phyloP scores from a whole-genome alignment of 2,329 filamentous ascomycete species.

The Xylaria sp. region DNA sequence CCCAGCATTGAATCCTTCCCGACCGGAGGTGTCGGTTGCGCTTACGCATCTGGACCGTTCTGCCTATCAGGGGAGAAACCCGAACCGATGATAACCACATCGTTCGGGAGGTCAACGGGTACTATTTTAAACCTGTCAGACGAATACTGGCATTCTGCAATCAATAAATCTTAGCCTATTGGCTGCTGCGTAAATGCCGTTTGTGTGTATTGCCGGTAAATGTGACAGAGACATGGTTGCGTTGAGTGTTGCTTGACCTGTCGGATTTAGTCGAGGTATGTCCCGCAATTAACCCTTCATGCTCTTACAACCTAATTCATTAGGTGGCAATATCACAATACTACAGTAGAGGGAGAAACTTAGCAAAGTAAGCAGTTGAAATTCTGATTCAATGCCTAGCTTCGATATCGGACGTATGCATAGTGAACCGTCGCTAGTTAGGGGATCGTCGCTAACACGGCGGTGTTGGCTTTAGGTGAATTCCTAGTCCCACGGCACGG shows the following conservation, averaged over 20 bases:
- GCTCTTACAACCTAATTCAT: neutral
- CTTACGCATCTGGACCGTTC: neutral
- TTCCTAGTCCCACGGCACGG: neutral
- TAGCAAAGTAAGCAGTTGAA: neutral
- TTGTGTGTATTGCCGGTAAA: neutral
- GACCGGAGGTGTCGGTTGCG: conserved; percentile 5
- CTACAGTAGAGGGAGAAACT: neutral
- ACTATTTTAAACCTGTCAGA: neutral
- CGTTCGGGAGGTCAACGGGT: neutral
- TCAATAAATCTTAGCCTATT: neutral
- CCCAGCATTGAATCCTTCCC: neutral
- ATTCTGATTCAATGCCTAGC: neutral
- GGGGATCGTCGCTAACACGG: neutral
- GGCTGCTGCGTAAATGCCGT: neutral
- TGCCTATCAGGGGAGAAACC: neutral
- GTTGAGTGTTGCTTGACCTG: neutral
- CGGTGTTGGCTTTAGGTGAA: neutral
- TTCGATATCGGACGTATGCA: neutral
- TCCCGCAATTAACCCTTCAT: neutral
- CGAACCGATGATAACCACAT: neutral
- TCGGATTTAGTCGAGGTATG: neutral
- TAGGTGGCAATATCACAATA: neutral
- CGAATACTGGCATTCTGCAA: neutral
- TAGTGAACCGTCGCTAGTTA: neutral
- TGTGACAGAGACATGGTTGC: neutral